Conservation (phyloP, 2,329 filamentous ascomycete genomes). For the Fusarium sp. region DNA sequence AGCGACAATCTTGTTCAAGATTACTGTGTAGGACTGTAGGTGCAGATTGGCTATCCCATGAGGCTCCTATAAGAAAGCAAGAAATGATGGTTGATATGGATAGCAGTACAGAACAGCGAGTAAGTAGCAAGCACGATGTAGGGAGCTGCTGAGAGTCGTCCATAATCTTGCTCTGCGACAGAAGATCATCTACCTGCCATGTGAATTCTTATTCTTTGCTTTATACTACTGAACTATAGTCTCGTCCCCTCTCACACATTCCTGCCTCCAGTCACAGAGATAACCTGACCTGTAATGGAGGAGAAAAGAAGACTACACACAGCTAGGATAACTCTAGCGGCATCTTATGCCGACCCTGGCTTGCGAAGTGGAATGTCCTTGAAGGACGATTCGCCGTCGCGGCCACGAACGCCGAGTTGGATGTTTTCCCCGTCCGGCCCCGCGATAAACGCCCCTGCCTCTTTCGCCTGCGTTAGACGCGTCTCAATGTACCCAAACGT, state of each 20-base stretch:
- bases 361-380: slow-evolving; percentile 1
- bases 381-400: neutral
- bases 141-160: no score
- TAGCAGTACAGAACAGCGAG: no score
- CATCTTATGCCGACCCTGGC: neutral
- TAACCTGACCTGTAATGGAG: neutral
- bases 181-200: no score
- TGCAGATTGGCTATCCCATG: neutral
- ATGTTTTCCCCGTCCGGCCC: neutral
- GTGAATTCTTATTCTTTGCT: no score
- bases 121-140: no score
- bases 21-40: slow-evolving; percentile 4
- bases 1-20: neutral
- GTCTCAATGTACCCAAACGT: slow-evolving; percentile 10
- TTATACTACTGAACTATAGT: no score
- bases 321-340: neutral
- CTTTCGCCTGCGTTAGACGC: neutral
- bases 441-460: neutral
- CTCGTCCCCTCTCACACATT: neutral
- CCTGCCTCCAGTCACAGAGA: neutral
- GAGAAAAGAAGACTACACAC: slow-evolving; percentile 4
- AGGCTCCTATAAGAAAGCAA: no score
- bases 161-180: no score
- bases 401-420: neutral
- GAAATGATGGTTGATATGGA: no score